These are phyloP conservation scores for Heracleum sosnowskyi DNA, from an alignment of 129 eudicot species.

Conservation along the genomic window DNA sequence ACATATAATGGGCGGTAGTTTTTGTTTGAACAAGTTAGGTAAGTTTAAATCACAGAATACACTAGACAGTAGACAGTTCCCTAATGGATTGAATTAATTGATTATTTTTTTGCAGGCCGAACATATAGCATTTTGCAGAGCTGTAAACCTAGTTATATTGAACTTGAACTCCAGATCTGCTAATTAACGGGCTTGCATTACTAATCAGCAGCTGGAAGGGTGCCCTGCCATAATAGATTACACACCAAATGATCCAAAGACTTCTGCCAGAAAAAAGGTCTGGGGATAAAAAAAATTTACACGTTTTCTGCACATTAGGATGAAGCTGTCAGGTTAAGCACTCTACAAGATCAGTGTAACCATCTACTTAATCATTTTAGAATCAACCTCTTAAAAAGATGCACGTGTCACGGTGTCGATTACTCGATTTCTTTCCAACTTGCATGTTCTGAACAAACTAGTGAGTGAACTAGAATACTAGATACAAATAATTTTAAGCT, in stretches of 20 bases:
- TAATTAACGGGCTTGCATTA: not conserved
- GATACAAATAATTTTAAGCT: not conserved
- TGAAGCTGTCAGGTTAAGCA: not conserved
- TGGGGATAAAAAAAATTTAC: not conserved
- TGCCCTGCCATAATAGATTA: not conserved
- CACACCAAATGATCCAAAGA: not conserved
- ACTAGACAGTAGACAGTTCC: not conserved
- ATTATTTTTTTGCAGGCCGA: not conserved
- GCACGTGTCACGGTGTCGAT: not conserved
- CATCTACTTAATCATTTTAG: not conserved
- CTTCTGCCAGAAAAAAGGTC: not conserved
- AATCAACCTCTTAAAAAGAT: not conserved
- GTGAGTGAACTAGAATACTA: not conserved
- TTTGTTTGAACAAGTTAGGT: not conserved
- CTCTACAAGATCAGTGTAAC: not conserved
- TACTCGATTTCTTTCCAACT: not conserved
- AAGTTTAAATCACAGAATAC: not conserved
- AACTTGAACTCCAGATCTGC: not conserved
- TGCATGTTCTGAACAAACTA: not conserved
- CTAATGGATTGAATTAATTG: not conserved
- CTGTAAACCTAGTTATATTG: not conserved
- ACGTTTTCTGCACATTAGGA: not conserved
- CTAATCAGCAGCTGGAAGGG: not conserved
- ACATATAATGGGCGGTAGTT: not conserved
- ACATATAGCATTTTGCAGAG: not conserved